phyloP scores from a whole-genome alignment of 495 filamentous ascomycete genomes.

The Platismatia glauca region DNA sequence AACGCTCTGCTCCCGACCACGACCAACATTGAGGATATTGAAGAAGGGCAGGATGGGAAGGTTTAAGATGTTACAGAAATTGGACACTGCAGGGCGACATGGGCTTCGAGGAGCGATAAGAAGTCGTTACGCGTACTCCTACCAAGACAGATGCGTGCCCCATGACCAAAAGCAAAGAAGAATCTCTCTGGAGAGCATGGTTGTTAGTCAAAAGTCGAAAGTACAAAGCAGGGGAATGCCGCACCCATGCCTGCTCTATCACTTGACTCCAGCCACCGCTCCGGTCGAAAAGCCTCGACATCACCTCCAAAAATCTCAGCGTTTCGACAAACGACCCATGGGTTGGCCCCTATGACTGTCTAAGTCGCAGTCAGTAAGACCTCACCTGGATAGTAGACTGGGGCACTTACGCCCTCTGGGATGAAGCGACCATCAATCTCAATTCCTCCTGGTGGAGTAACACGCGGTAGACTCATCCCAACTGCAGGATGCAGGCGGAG shows the following conservation, averaged over 20 bases:
- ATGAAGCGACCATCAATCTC: constrained; percentile 36
- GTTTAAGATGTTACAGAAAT: background rate
- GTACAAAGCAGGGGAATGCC: background rate
- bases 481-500: constrained; percentile 55
- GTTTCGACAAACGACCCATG: constrained; percentile 52
- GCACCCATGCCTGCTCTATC: constrained; percentile 6
- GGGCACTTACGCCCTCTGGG: constrained; percentile 34
- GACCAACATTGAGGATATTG: background rate
- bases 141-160: constrained; percentile 27
- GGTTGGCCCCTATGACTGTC: constrained; percentile 51
- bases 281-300: constrained; percentile 48
- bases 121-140: constrained; percentile 16
- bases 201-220: constrained; percentile 15
- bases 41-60: background rate
- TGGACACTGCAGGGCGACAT: background rate
- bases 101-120: background rate
- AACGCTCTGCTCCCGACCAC: background rate
- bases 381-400: background rate
- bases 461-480: constrained; percentile 44
- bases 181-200: constrained; percentile 32
- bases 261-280: constrained; percentile 45
- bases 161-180: constrained; percentile 30
- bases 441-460: constrained; percentile 31
- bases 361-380: background rate
- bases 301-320: constrained; percentile 50